Evolutionary conservation across 768 basidiomycete species (phyloP), one percentile per base, ranked within the genome.

Genomic region (Tulasnella sp.): DNA sequence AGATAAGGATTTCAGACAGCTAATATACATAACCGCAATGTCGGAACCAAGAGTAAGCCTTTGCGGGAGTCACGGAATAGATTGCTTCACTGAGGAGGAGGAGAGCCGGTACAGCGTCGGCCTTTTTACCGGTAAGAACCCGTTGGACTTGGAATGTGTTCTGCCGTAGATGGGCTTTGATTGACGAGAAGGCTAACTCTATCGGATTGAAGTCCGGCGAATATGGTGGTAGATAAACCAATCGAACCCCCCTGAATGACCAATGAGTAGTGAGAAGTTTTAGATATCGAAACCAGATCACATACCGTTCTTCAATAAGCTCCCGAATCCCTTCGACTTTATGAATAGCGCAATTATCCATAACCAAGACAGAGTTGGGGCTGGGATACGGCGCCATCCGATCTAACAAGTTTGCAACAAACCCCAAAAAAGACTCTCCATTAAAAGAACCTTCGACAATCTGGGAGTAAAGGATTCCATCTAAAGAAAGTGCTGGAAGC

Each of bases 281-380:
- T 18, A 42, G n/a, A 44, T 2, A 18, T 44, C 3, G 16, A 44
- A 44, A 14, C 1, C 44, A 18, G 14, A 44, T 44, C 44, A 44
- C 56, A 3, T 21, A 74, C 73, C 39, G 24, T 24, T 46, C 73
- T 38, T 74, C 73, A 27, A 40, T 21, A 6, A 74, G 6, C 38
- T 74, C 73, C 3, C 38, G 16, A 12, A 81, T 74, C 18, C 73
- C 44, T 9, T 74, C 73, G 14, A 74, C 73, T 74, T 74, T 74
- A 31, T 74, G 73, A 21, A 74, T 74, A 0, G 73, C 73, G 71
- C 86, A 87, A 81, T 87, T 87, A 76, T 87, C 86, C 82, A 84
- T 80, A 6, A 87, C 79, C 16, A 87, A 80, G 40, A 87, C 84
- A 78, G 84, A 86, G 58, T 83, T 83, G 8, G 58, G 72, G 19